Evolutionary conservation across 352 stramenopile species (phyloP).

Genomic region (Globisporangium carolinianum): DNA sequence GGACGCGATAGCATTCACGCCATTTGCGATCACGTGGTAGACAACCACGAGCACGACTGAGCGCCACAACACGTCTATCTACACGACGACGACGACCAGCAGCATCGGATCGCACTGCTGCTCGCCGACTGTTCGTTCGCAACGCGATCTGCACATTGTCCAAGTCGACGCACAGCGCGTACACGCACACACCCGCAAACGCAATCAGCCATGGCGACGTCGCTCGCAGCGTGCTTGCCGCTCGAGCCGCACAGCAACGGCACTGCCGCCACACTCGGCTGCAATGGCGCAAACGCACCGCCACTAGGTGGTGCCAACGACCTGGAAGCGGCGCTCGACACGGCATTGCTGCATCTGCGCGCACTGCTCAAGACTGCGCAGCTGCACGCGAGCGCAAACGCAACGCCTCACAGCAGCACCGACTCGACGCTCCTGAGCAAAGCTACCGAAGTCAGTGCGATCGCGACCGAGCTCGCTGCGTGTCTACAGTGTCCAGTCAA

Average conservation of each 20-base stretch:
- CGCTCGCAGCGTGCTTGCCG: neutral
- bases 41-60: neutral
- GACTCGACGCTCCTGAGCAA: conserved; percentile 5
- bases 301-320: conserved; percentile 1
- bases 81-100: no score
- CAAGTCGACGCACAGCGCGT: neutral
- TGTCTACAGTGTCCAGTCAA: conserved; percentile 6
- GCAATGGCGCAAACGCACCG: neutral
- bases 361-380: conserved; percentile 17
- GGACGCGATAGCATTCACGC: neutral
- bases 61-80: no score
- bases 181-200: neutral
- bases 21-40: neutral
- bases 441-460: conserved; percentile 5
- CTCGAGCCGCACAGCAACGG: neutral
- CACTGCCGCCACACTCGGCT: neutral
- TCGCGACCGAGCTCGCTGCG: conserved; percentile 21
- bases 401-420: neutral
- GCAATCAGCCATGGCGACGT: neutral
- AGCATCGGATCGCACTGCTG: no score
- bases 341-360: conserved; percentile 18
- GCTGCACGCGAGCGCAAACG: conserved; percentile 4
- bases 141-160: neutral
- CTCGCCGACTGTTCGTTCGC: no score
- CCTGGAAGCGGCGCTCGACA: conserved; percentile 18